Evolutionary conservation across 2,329 filamentous ascomycete genomes (phyloP).

Genomic region (Alternaria dauci): DNA sequence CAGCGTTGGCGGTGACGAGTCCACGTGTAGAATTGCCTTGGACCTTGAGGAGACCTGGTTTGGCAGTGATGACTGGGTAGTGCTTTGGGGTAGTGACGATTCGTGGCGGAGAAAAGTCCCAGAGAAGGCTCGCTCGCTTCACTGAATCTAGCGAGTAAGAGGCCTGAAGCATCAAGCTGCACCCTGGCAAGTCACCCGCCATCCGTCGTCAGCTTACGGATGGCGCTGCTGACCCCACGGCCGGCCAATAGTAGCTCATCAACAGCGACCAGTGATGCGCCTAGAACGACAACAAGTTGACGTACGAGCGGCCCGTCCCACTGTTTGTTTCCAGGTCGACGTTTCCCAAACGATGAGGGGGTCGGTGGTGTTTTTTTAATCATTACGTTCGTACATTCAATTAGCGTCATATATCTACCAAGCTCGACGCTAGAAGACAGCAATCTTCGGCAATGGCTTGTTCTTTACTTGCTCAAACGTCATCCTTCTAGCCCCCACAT

Average conservation of each 20-base stretch:
- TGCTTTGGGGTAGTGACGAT: too few relatives aligned
- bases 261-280: neutral
- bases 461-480: slow-evolving; percentile 38
- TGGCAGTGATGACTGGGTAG: too few relatives aligned
- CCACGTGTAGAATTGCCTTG: too few relatives aligned
- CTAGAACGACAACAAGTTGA: neutral
- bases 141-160: neutral
- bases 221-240: slow-evolving; percentile 1
- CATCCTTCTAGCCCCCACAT: slow-evolving; percentile 10
- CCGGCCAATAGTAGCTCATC: neutral
- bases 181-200: neutral
- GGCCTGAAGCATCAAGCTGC: neutral
- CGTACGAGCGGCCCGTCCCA: neutral
- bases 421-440: slow-evolving; percentile 18
- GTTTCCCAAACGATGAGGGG: neutral
- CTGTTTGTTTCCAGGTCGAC: neutral
- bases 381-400: neutral
- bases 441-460: slow-evolving; percentile 40
- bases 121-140: neutral
- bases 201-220: slow-evolving; percentile 3
- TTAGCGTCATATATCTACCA: neutral
- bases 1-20: neutral
- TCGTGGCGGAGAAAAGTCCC: neutral
- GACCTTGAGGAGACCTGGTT: too few relatives aligned
- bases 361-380: neutral